Base-by-base conservation (phyloP, 2,329 filamentous ascomycete species). In the Podosphaera fusca region DNA sequence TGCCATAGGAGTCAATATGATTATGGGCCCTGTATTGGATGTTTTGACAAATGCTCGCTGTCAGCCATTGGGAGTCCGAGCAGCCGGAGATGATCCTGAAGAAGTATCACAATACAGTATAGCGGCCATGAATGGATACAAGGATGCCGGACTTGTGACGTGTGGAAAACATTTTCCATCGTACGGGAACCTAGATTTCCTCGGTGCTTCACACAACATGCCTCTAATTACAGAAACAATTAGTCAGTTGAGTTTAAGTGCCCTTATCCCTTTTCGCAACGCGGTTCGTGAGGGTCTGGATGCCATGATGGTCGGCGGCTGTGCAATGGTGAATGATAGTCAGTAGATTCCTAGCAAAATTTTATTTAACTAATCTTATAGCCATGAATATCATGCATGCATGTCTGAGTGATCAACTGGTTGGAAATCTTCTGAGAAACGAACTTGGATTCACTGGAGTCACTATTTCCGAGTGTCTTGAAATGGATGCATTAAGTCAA, bases 161-260 rank as follows among this genome's bases (percentile, higher is more conserved):
- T 88, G 92, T 66, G 90, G 90, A 58, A 96, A 96, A 68, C 90
- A 96, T 69, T 95, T 96, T 63, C 90, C 90, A 2, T 95, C 88
- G 0, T 96, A 95, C 66, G 90, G 90, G 36, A 95, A 95, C 64
- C 74, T 96, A 21, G 89, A 95, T 67, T 95, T 95, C 64, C 78
- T 94, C 1, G 89, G 88, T 10, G 94, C 88, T 3, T 89, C 86
- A 53, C 73, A 94, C 31, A 89, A 95, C 64, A 88, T 96, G 35
- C 90, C 90, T 12, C 92, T 94, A 60, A 95, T 96, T 63, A 95
- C 88, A 0, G 89, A 96, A 67, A 94, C 89, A 0, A 71, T 95
- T 10, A 90, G 95, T 67, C 89, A 95, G 65, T 74, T 96, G 50
- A 94, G 87, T 61, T 73, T 95, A n/a, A 94, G 84, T 64, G 90